Conservation (phyloP, 352 stramenopile species). For the Phytophthora pistaciae region DNA sequence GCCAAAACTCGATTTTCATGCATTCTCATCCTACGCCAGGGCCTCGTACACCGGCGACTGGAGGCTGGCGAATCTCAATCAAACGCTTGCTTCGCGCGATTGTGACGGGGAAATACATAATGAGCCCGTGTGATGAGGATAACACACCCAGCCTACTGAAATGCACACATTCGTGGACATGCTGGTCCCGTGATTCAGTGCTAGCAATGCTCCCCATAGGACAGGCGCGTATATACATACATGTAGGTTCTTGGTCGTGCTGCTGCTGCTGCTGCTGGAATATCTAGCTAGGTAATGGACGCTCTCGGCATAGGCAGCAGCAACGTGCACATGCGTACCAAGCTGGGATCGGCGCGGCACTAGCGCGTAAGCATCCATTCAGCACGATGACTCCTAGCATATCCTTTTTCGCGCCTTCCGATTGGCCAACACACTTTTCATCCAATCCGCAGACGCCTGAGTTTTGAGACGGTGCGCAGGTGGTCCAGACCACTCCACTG, state of each 20-base stretch:
- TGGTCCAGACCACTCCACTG: constrained; percentile 16
- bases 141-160: too few relatives aligned
- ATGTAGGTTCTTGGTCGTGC: background rate
- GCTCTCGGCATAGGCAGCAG: background rate
- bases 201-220: background rate
- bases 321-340: constrained; percentile 6
- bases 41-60: background rate
- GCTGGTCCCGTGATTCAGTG: background rate
- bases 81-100: background rate
- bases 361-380: constrained; percentile 16
- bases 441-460: background rate
- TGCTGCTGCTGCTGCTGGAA: background rate
- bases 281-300: background rate
- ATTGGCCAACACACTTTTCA: constrained; percentile 5
- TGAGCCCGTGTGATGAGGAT: background rate
- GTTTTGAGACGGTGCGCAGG: constrained; percentile 23
- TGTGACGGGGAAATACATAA: background rate
- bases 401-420: constrained; percentile 13
- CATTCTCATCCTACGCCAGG: constrained; percentile 16
- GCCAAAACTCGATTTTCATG: constrained; percentile 14
- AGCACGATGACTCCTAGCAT: constrained; percentile 27
- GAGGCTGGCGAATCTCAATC: background rate
- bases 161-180: background rate
- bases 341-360: constrained; percentile 16
- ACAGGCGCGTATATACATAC: background rate